Evolutionary conservation across 176 grass and related monocot species (phyloP).

Genomic region (Oryza punctata): DNA sequence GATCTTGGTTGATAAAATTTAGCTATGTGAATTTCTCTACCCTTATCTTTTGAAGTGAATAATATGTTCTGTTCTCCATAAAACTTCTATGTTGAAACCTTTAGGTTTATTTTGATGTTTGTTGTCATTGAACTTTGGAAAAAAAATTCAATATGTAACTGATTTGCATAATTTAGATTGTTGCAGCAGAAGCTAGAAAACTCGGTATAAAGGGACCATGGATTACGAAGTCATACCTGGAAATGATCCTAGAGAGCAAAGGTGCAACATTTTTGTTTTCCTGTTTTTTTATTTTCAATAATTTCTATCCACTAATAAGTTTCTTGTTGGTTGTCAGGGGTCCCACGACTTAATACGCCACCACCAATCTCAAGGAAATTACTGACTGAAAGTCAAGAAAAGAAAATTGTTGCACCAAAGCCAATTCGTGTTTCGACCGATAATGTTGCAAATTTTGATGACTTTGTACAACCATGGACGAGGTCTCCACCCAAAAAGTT

Average conservation of each 20-base stretch:
- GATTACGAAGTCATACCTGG: slow-evolving; percentile 98
- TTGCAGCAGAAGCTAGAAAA: slow-evolving; percentile 85
- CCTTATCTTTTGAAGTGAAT: slow-evolving; percentile 24
- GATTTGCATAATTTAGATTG: slow-evolving; percentile 71
- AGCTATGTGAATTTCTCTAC: background rate
- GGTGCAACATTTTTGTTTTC: slow-evolving; percentile 42
- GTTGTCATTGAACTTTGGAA: slow-evolving; percentile 11
- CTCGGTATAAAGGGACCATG: slow-evolving; percentile 86
- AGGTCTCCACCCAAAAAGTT: slow-evolving; percentile 90
- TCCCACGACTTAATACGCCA: slow-evolving; percentile 91
- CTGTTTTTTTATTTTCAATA: slow-evolving; percentile 25
- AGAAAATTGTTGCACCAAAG: slow-evolving; percentile 74
- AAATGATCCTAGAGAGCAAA: slow-evolving; percentile 99
- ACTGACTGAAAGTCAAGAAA: slow-evolving; percentile 83
- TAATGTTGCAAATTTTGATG: slow-evolving; percentile 65
- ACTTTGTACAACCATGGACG: slow-evolving; percentile 80
- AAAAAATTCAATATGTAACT: slow-evolving; percentile 44
- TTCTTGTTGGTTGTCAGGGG: slow-evolving; percentile 59
- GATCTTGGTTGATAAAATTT: slow-evolving; percentile 16
- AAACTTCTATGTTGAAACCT: background rate
- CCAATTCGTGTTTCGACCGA: slow-evolving; percentile 70
- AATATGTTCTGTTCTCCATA: background rate
- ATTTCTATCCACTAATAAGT: slow-evolving; percentile 44
- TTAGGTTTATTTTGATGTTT: slow-evolving; percentile 20
- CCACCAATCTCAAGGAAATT: slow-evolving; percentile 73